phyloP scores from a whole-genome alignment of 371 early-diverging fungal species.

The Dichotomocladium elegans region DNA sequence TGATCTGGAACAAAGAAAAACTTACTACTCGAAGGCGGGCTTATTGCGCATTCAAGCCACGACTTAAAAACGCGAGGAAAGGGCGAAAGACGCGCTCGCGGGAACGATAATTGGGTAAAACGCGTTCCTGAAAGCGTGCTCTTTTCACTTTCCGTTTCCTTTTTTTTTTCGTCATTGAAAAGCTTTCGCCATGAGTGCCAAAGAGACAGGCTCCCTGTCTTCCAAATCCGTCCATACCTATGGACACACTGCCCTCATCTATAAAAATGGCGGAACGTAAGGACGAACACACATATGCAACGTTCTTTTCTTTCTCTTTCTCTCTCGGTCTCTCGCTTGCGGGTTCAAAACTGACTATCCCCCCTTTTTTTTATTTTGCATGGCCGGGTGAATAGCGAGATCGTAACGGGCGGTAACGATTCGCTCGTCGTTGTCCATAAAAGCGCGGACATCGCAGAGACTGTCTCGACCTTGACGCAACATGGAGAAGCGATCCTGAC shows the following conservation, averaged over 20 bases:
- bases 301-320: neutral
- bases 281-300: neutral
- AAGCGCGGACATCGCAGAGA: neutral
- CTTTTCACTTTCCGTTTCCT: neutral
- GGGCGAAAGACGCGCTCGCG: too few species aligned
- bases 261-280: neutral
- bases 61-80: too few species aligned
- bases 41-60: too few species aligned
- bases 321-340: too few species aligned
- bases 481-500: slow-evolving; percentile 8
- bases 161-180: neutral
- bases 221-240: neutral
- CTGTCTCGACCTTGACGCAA: neutral
- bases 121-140: too few species aligned
- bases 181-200: neutral
- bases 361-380: too few species aligned
- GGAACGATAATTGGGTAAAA: too few species aligned
- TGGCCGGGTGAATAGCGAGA: too few species aligned
- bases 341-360: too few species aligned
- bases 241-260: neutral
- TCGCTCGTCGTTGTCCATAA: slow-evolving; percentile 6
- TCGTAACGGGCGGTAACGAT: slow-evolving; percentile 12
- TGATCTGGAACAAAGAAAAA: too few species aligned
- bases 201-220: neutral
- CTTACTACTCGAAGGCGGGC: too few species aligned